These are phyloP conservation scores for Phaeosphaeriaceae sp. DNA, from an alignment of 2,329 filamentous ascomycete genomes.

Conservation along the genomic window DNA sequence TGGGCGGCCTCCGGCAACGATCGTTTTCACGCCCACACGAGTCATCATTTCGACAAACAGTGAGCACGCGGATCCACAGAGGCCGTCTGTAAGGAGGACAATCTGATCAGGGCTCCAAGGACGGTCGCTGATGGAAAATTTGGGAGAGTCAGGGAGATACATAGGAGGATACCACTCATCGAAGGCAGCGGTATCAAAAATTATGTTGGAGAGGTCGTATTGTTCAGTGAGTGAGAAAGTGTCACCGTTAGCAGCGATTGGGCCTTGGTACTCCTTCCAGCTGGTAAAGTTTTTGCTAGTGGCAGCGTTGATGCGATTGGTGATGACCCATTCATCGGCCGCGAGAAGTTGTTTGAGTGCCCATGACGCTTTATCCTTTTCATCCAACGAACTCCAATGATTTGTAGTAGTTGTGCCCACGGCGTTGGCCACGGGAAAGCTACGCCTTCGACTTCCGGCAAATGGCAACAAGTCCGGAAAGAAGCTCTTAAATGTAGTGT, in stretches of 20 bases:
- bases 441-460: constrained; percentile 53
- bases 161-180: constrained; percentile 12
- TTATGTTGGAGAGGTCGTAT: constrained; percentile 18
- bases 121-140: too few species aligned
- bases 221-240: constrained; percentile 31
- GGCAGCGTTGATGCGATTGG: constrained; percentile 21
- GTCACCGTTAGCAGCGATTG: constrained; percentile 33
- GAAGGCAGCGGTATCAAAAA: constrained; percentile 37
- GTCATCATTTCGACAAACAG: constrained; percentile 58
- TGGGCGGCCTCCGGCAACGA: constrained; percentile 64
- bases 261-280: constrained; percentile 50
- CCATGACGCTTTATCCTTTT: constrained; percentile 1
- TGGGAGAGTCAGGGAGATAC: neutral
- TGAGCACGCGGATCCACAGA: constrained; percentile 63
- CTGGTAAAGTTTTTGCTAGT: constrained; percentile 42
- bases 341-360: constrained; percentile 1
- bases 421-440: constrained; percentile 37
- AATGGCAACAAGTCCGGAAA: constrained; percentile 53
- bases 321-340: constrained; percentile 25
- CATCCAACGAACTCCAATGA: constrained; percentile 10
- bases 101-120: constrained; percentile 32
- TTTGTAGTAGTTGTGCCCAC: constrained; percentile 20
- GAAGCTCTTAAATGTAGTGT: constrained; percentile 55
- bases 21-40: constrained; percentile 57
- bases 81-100: constrained; percentile 57